Base-by-base conservation (phyloP, 2,329 filamentous ascomycete genomes). In the Didymella lethalis region DNA sequence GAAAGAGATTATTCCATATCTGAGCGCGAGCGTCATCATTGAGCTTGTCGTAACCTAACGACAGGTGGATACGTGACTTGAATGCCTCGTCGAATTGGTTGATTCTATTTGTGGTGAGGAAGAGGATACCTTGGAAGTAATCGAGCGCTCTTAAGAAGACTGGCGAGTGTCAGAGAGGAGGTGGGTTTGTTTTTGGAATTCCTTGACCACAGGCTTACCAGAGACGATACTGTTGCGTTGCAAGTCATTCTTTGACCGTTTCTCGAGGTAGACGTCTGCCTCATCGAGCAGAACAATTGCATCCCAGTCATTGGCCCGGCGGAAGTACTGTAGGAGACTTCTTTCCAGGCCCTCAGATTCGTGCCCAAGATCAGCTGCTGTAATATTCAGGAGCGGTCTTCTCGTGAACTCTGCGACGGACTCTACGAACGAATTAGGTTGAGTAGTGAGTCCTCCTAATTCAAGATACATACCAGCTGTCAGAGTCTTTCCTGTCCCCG, bases 401-500 rank as follows among this genome's bases (percentile, higher is more conserved):
- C 62, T 36, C 7, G 58, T 67, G 26, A 63, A 63, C 28, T 73
- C 70, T 4, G 70, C 68, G 6, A 68, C 63, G 16, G 59, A 65
- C 52, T 72, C 70, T 63, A 7, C 14, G 12, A 47, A 18, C 3
- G 5, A 6, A 10, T 53, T 11, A 53, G 41, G 48, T 12, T 29
- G 20, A 23, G 18, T 5, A 8, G 18, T 4, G 6, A 43, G 20
- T 16, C 14, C 12, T 12, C 2, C 31, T 1, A 36, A 18, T 36
- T 28, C 26, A 31, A 43, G 11, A n/a, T 31, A 59, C 62, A 41
- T 59, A 74, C 73, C 75, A 29, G 74, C 66, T n/a, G 75, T 67
- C 10, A 98, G 83, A 2, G 94, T 98, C 83, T 98, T 98, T 69
- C 95, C 94, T 6, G 94, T 97, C 76, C 94, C 94, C 1, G 94